These are phyloP conservation scores for Debaryomyces robertsiae DNA, from an alignment of 1,139 yeast genomes.

Conservation along the genomic window DNA sequence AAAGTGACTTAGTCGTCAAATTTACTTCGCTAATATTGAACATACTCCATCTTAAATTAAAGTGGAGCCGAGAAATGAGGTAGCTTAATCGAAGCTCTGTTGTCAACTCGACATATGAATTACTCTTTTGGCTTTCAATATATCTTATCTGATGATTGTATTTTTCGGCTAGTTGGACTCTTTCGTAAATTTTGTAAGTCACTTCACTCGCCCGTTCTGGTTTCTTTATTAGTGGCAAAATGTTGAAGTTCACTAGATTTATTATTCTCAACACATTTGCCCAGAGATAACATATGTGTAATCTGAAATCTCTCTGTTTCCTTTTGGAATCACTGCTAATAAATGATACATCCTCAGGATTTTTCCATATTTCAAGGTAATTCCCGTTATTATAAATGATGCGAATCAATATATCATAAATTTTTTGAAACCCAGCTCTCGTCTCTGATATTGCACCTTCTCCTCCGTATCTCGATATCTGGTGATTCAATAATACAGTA, in stretches of 20 bases:
- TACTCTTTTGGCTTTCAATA: slow-evolving; percentile 21
- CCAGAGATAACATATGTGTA: slow-evolving; percentile 42
- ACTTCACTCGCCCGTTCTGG: slow-evolving; percentile 25
- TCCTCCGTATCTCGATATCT: slow-evolving; percentile 21
- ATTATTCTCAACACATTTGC: slow-evolving; percentile 34
- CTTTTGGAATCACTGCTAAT: slow-evolving; percentile 21
- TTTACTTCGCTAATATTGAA: slow-evolving; percentile 25
- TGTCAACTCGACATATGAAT: slow-evolving; percentile 21
- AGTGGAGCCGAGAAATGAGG: slow-evolving; percentile 30
- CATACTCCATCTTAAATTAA: slow-evolving; percentile 29
- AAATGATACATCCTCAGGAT: slow-evolving; percentile 33
- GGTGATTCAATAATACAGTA: slow-evolving; percentile 28
- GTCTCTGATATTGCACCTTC: slow-evolving; percentile 14
- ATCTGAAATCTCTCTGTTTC: slow-evolving; percentile 28
- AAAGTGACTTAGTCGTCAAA: slow-evolving; percentile 28
- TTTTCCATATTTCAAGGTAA: slow-evolving; percentile 38
- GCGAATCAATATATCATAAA: slow-evolving; percentile 9
- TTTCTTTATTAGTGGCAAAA: slow-evolving; percentile 28
- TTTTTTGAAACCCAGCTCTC: slow-evolving; percentile 4
- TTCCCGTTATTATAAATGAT: slow-evolving; percentile 19
- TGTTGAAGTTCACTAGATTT: slow-evolving; percentile 35
- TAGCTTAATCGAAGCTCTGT: slow-evolving; percentile 31
- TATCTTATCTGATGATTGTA: slow-evolving; percentile 31
- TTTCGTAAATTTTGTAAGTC: slow-evolving; percentile 23
- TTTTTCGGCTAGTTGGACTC: slow-evolving; percentile 30